phyloP scores from a whole-genome alignment of 176 grass and related monocot species.

The Musa itinerans region DNA sequence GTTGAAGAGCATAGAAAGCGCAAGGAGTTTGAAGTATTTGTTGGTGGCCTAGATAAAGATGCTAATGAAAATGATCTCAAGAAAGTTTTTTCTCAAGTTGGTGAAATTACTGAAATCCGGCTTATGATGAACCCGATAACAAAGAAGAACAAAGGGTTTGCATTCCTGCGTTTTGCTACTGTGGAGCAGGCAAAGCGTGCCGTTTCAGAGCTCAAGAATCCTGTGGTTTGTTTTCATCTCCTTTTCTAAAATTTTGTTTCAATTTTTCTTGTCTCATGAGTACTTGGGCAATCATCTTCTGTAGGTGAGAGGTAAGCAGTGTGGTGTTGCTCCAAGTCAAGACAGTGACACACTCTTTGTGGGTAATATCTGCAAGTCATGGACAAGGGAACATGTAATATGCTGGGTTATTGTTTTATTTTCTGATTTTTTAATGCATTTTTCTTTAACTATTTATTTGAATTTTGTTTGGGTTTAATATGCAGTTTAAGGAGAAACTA shows the following conservation, averaged over 20 bases:
- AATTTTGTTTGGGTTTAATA: not conserved
- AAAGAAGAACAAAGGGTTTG: conserved; percentile 97
- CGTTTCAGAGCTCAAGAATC: conserved; percentile 60
- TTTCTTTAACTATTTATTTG: not conserved
- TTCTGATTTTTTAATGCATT: not conserved
- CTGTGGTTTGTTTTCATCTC: conserved; percentile 44
- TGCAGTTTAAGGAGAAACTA: conserved; percentile 80
- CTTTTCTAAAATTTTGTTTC: not conserved
- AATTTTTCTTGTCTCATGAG: conserved; percentile 2
- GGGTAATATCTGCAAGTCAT: conserved; percentile 94
- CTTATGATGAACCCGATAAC: conserved; percentile 76
- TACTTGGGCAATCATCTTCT: conserved; percentile 12
- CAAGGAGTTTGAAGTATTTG: conserved; percentile 95
- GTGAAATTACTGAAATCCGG: conserved; percentile 77
- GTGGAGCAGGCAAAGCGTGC: conserved; percentile 80
- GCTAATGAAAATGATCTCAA: conserved; percentile 70
- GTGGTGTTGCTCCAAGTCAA: conserved; percentile 84
- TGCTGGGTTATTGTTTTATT: conserved; percentile 11
- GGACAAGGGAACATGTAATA: conserved; percentile 83
- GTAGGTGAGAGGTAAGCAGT: conserved; percentile 78
- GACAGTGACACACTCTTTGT: conserved; percentile 94
- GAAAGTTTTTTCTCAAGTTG: conserved; percentile 79
- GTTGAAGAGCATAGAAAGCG: conserved; percentile 62
- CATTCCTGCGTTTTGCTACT: conserved; percentile 78
- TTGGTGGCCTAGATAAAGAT: conserved; percentile 83